Evolutionary conservation across 805 yeast species (phyloP).

Genomic region (Brettanomyces custersianus): DNA sequence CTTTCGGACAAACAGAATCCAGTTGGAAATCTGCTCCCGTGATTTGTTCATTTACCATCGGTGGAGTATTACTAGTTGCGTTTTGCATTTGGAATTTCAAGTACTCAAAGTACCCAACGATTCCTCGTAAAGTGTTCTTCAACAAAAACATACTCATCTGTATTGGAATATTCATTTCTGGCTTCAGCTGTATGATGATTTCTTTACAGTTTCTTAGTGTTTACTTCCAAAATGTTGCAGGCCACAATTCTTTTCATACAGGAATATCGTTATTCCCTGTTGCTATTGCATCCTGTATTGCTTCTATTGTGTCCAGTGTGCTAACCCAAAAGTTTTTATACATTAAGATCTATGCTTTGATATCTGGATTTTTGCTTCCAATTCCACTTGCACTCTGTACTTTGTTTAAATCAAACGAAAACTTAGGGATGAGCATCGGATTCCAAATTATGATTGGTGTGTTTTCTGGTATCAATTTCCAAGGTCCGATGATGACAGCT

Average conservation of each 20-base stretch:
- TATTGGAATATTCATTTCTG: background rate
- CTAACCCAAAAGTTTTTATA: background rate
- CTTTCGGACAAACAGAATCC: slow-evolving; percentile 44
- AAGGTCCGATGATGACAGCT: slow-evolving; percentile 2
- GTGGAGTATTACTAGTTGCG: slow-evolving; percentile 27
- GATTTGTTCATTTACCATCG: slow-evolving; percentile 37
- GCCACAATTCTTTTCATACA: slow-evolving; percentile 31
- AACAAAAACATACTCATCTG: background rate
- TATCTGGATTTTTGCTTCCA: background rate
- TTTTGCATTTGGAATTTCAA: slow-evolving; percentile 34
- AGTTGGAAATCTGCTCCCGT: slow-evolving; percentile 49
- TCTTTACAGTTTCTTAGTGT: slow-evolving; percentile 28
- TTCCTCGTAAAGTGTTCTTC: slow-evolving; percentile 29
- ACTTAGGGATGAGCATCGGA: slow-evolving; percentile 3
- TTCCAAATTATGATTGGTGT: slow-evolving; percentile 2
- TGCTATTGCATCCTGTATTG: slow-evolving; percentile 12
- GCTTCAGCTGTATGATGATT: background rate
- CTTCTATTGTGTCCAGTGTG: background rate
- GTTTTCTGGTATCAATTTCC: slow-evolving; percentile 3
- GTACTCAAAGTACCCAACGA: slow-evolving; percentile 35
- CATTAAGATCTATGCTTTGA: slow-evolving; percentile 2
- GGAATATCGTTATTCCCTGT: slow-evolving; percentile 38
- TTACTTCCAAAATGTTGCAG: slow-evolving; percentile 43
- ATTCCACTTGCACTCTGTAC: slow-evolving; percentile 1
- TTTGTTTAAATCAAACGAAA: background rate